These are phyloP conservation scores for Aschersonia sp. DNA, from an alignment of 2,329 filamentous ascomycete species.

Conservation along the genomic window DNA sequence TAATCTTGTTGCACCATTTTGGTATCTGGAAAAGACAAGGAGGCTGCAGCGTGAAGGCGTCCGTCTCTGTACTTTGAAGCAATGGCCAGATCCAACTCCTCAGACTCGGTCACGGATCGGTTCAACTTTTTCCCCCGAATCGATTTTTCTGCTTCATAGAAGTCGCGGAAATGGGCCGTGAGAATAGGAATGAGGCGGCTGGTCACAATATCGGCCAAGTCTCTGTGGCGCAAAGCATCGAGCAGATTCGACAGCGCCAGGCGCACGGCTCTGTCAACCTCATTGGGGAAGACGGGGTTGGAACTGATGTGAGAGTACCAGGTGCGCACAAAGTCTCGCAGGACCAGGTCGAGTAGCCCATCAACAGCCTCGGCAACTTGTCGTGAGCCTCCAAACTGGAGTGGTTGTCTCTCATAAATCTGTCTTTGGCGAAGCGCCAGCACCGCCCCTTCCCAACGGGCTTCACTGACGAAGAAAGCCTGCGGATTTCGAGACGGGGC, in stretches of 20 bases:
- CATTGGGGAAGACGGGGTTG: conserved; percentile 66
- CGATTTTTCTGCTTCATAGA: conserved; percentile 75
- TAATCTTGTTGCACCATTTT: conserved; percentile 82
- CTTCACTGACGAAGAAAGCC: conserved; percentile 44
- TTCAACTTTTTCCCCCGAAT: conserved; percentile 82
- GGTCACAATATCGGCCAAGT: conserved; percentile 72
- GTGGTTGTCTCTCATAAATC: conserved; percentile 50
- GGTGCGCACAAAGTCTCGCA: conserved; percentile 71
- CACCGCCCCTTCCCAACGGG: conserved; percentile 57
- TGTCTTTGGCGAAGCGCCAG: conserved; percentile 50
- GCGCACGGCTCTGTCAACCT: conserved; percentile 72
- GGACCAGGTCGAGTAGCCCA: conserved; percentile 58
- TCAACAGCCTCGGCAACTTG: conserved; percentile 71
- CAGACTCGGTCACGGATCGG: conserved; percentile 83
- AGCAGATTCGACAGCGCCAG: conserved; percentile 56
- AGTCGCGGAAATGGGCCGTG: conserved; percentile 78
- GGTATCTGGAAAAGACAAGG: conserved; percentile 68
- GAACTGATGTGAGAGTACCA: conserved; percentile 85
- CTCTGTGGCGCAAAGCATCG: conserved; percentile 58
- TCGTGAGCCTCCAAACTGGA: conserved; percentile 58
- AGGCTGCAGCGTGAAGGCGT: conserved; percentile 74
- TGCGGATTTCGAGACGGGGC: conserved; percentile 26
- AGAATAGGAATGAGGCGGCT: conserved; percentile 76
- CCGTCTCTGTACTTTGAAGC: conserved; percentile 88
- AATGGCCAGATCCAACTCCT: conserved; percentile 89